phyloP scores from a whole-genome alignment of 495 filamentous ascomycete genomes.

The Aspergillus egyptiacus region DNA sequence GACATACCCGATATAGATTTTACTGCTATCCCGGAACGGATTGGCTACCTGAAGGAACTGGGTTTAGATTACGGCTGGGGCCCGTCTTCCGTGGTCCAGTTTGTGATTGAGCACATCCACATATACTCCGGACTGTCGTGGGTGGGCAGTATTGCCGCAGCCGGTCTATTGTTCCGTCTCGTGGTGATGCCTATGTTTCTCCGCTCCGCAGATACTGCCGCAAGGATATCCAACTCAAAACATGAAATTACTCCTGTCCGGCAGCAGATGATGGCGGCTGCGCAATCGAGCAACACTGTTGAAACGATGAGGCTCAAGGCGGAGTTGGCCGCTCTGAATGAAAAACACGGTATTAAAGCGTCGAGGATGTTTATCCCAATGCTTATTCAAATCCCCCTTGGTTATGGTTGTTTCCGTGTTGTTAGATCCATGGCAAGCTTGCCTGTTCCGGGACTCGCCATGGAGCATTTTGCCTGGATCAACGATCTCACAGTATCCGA shows the following conservation, averaged over 20 bases:
- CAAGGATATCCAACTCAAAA: conserved; percentile 42
- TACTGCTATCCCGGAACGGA: conserved; percentile 55
- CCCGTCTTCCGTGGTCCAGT: conserved; percentile 62
- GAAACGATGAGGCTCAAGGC: conserved; percentile 34
- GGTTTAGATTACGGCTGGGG: conserved; percentile 86
- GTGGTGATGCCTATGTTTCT: conserved; percentile 59
- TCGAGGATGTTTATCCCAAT: conserved; percentile 49
- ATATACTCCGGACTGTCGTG: conserved; percentile 67
- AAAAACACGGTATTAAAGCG: conserved; percentile 46
- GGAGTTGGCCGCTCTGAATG: conserved; percentile 46
- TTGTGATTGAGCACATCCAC: conserved; percentile 73
- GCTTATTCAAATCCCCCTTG: conserved; percentile 61
- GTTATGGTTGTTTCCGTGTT: conserved; percentile 75
- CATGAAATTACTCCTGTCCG: conserved; percentile 33
- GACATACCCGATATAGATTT: conserved; percentile 35
- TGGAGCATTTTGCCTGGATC: conserved; percentile 70
- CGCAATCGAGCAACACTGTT: conserved; percentile 31
- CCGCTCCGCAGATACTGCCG: conserved; percentile 50
- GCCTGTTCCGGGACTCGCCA: conserved; percentile 71
- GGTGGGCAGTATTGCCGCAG: conserved; percentile 66
- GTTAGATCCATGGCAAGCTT: conserved; percentile 65
- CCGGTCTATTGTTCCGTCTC: conserved; percentile 59
- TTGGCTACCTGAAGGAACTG: conserved; percentile 76
- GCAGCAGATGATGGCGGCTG: conserved; percentile 38
- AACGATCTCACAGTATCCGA: conserved; percentile 71